A percentile compares a stretch with the other conserved stretches of the same genome.
Evolutionary conservation across 257 asterid genomes (phyloP).

Genomic region (Dorcoceras hygrometricum): DNA sequence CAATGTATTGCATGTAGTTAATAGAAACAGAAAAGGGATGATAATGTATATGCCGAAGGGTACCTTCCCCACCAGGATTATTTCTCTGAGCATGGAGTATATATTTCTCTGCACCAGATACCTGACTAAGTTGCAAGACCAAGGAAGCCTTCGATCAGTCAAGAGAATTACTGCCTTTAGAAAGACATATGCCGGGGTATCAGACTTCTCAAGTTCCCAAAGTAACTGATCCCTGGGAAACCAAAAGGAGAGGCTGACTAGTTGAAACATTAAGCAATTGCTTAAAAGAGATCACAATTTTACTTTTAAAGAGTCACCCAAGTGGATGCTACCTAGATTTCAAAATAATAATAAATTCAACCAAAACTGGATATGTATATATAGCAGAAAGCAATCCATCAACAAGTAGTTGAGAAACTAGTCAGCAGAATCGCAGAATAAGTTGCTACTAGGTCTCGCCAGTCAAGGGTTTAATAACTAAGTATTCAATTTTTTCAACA

Average conservation of each 20-base stretch:
- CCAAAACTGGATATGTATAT: neutral
- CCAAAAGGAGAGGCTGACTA: constrained; percentile 26
- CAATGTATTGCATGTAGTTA: constrained; percentile 3
- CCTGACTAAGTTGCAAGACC: constrained; percentile 78
- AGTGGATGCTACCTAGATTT: neutral
- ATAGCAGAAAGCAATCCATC: constrained; percentile 1
- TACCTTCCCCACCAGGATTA: constrained; percentile 74
- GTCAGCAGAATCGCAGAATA: neutral
- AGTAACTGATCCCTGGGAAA: constrained; percentile 54
- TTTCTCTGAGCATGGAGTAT: constrained; percentile 67
- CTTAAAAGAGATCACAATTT: constrained; percentile 14
- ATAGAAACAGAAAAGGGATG: constrained; percentile 6
- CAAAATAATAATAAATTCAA: neutral
- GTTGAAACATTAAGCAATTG: constrained; percentile 16
- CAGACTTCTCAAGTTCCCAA: constrained; percentile 43
- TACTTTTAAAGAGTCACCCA: neutral
- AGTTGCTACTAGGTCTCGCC: neutral
- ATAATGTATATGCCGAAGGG: neutral
- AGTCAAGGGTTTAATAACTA: neutral
- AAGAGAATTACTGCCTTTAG: constrained; percentile 57
- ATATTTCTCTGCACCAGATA: constrained; percentile 61
- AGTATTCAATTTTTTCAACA: too few species aligned
- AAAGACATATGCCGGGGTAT: constrained; percentile 52
- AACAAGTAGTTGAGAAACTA: neutral
- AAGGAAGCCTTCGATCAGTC: constrained; percentile 69